Evolutionary conservation across 192 early-diverging fungal species (phyloP).

Genomic region (Entophlyctis luteolus): DNA sequence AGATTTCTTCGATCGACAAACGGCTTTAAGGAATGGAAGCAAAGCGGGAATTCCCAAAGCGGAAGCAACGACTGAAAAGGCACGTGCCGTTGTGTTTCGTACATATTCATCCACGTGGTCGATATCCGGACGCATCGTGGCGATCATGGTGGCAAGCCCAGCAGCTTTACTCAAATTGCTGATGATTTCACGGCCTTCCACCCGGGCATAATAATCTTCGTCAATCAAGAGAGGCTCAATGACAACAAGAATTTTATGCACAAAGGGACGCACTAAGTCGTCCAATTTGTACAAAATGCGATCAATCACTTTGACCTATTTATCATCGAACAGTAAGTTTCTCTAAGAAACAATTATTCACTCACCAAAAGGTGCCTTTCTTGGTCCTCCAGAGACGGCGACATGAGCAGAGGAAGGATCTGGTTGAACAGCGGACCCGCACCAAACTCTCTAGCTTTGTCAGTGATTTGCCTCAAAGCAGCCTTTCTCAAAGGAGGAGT

Average conservation of each 20-base stretch:
- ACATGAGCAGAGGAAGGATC: conserved; percentile 93
- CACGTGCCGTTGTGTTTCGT: conserved; percentile 94
- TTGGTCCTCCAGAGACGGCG: conserved; percentile 95
- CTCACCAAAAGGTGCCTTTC: conserved; percentile 91
- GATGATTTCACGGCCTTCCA: conserved; percentile 97
- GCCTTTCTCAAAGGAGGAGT: conserved; percentile 89
- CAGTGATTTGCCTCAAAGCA: conserved; percentile 90
- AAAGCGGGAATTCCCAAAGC: conserved; percentile 90
- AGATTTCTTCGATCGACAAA: conserved; percentile 89
- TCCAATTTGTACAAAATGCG: conserved; percentile 93
- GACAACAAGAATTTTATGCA: conserved; percentile 98
- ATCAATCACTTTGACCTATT: conserved; percentile 82
- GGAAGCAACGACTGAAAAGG: conserved; percentile 94
- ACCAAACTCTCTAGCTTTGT: conserved; percentile 92
- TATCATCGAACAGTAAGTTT: neutral
- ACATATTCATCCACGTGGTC: conserved; percentile 98
- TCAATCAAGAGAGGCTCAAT: conserved; percentile 97
- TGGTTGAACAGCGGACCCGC: conserved; percentile 93
- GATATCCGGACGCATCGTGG: conserved; percentile 98
- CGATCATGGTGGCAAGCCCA: conserved; percentile 95
- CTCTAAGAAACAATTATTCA: neutral
- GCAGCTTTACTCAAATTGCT: conserved; percentile 96
- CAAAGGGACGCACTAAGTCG: conserved; percentile 91
- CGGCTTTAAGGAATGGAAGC: conserved; percentile 92
- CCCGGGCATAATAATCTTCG: conserved; percentile 93